Evolutionary conservation across 176 grass and related monocot species (phyloP), one percentile per base, ranked within the genome.

Genomic region (Lolium rigidum): DNA sequence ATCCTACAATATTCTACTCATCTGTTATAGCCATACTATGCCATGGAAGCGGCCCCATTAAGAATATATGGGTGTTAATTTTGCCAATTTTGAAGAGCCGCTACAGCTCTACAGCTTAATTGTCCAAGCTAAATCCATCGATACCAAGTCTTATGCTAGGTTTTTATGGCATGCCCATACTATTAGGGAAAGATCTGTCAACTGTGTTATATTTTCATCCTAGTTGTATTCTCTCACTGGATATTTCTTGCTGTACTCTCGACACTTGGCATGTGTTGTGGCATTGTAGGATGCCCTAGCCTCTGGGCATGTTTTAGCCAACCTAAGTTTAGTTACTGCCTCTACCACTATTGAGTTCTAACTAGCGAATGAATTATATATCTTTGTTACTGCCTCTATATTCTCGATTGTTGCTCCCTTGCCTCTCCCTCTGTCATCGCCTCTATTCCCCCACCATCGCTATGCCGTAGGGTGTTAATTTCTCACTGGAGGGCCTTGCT

Each of bases 21-120:
- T 82, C 20, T 14, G 1, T 37, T 68, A 50, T 74, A 54, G 68
- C 4, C 59, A 66, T 64, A 20, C 10, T 56, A 83, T 55, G 25
- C 6, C 9, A 43, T 58, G 37, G 10, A 51, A 80, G 77, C 38
- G 58, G 24, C 5, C 2, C 12, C 63, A 17, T 76, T 81, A 15
- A 26, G 24, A 67, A 69, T 81, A 12, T 21, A 7, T 89, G 60
- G 15, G 1, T 47, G 10, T 56, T 72, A 48, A 17, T 63, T 78
- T 77, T 60, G 62, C 28, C 46, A 7, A 9, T 90, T 86, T 79
- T 83, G 10, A 77, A 38, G n/a, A 78, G 82, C 14, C 0, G 1
- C n/a, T 24, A n/a, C 6, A 31, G 3, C 71, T 90, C 72, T 71
- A 11, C 5, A 71, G n/a, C 60, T 80, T 83, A 26, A 84, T 43